These are phyloP conservation scores for Castanopsis chinensis DNA, from an alignment of 306 rosid genomes.

Conservation along the genomic window DNA sequence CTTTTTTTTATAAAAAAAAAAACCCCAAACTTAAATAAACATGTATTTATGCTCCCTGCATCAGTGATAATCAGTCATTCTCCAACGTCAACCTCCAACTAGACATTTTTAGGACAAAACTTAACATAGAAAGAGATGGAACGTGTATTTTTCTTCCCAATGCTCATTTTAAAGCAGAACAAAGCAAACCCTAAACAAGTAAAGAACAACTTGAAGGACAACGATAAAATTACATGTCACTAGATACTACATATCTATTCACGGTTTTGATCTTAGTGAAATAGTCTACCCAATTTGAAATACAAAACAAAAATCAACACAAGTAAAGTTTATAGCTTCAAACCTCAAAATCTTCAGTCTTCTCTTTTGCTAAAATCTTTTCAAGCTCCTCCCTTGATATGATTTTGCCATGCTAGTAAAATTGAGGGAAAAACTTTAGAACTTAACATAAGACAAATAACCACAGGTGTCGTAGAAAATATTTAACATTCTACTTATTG, in stretches of 20 bases:
- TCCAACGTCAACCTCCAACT: background rate
- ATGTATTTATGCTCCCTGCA: no score
- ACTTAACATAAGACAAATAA: slow-evolving; percentile 11
- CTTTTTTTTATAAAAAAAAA: no score
- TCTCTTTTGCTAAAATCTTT: slow-evolving; percentile 59
- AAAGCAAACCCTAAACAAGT: background rate
- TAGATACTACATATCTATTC: background rate
- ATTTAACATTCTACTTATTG: background rate
- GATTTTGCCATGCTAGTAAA: slow-evolving; percentile 77
- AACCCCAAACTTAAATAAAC: no score
- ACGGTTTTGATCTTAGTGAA: no score
- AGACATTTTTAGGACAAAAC: background rate
- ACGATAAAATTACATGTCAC: background rate
- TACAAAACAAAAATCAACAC: background rate
- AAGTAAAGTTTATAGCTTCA: slow-evolving; percentile 16
- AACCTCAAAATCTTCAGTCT: slow-evolving; percentile 77
- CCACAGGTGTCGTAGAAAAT: slow-evolving; percentile 1
- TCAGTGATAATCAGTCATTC: background rate
- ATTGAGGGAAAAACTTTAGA: slow-evolving; percentile 31
- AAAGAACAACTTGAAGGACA: background rate
- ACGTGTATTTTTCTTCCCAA: background rate
- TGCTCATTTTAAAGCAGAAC: background rate
- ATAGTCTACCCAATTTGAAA: background rate
- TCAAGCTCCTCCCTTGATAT: slow-evolving; percentile 87
- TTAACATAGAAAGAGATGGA: background rate